Percentiles rank a stretch among this genome's conserved stretches.
Evolutionary conservation across 768 basidiomycete genomes (phyloP).

Genomic region (Agaricus sinodeliciosus): DNA sequence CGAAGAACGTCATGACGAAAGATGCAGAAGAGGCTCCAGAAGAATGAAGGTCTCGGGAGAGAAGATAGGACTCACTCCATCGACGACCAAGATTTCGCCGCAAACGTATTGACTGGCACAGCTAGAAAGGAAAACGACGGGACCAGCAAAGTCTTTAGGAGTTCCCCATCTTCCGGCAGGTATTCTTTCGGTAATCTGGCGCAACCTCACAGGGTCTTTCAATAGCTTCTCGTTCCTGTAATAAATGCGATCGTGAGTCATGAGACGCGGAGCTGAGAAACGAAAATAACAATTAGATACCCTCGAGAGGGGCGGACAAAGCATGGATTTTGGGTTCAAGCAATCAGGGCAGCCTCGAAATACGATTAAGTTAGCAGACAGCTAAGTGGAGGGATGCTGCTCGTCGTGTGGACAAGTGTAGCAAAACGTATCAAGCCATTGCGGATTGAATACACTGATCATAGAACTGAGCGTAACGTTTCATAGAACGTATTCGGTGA

Average conservation of each 20-base stretch:
- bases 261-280: background rate
- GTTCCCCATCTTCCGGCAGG: conserved; percentile 68
- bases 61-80: conserved; percentile 42
- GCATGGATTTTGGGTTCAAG: background rate
- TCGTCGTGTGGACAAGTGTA: background rate
- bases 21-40: background rate
- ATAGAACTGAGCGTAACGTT: background rate
- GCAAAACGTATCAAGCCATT: background rate
- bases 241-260: background rate
- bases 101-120: conserved; percentile 65
- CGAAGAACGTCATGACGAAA: background rate
- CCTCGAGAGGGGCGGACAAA: background rate
- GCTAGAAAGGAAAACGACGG: conserved; percentile 64
- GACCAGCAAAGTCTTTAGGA: conserved; percentile 70
- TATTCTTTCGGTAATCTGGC: conserved; percentile 71
- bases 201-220: conserved; percentile 52
- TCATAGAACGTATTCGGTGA: background rate
- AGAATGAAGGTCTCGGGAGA: background rate
- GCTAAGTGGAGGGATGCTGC: background rate
- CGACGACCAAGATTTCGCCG: conserved; percentile 65
- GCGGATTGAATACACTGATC: background rate
- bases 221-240: conserved; percentile 43
- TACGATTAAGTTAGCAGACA: background rate
- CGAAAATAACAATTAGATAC: background rate
- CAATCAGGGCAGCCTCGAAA: background rate